Conservation (phyloP, 1,139 yeast species). For the Debaryomycetaceae sp. region DNA sequence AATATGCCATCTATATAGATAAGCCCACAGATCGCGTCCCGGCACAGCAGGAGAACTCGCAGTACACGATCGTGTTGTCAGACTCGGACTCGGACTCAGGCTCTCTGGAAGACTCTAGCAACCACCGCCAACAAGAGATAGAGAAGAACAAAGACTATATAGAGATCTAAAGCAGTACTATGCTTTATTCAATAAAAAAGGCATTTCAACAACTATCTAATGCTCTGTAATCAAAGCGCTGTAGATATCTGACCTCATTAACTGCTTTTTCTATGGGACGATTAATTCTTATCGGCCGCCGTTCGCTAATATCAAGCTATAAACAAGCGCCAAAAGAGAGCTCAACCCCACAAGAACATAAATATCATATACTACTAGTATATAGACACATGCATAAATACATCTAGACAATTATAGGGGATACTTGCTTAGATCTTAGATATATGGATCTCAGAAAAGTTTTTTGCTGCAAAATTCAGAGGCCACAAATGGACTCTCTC, state of each 20-base stretch:
- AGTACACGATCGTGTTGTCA: constrained; percentile 19
- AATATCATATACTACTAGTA: no score
- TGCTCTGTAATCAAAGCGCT: no score
- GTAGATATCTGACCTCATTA: no score
- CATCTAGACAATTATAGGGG: no score
- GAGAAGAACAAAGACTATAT: constrained; percentile 27
- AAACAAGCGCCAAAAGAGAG: no score
- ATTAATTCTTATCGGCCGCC: no score
- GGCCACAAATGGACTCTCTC: neutral
- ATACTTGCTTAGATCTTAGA: no score
- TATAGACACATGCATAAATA: no score
- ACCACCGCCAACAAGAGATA: constrained; percentile 23
- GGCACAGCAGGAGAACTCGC: constrained; percentile 10
- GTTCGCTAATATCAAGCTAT: no score
- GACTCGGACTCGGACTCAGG: constrained; percentile 14
- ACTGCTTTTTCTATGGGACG: no score
- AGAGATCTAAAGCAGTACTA: constrained; percentile 6
- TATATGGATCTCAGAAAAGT: neutral
- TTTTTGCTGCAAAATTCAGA: neutral
- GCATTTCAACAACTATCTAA: no score
- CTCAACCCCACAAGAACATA: no score
- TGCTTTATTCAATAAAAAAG: neutral
- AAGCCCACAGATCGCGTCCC: constrained; percentile 5
- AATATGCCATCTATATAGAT: constrained; percentile 29
- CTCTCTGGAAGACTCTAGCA: constrained; percentile 11